These are phyloP conservation scores for Penicillium hesseltinei DNA, from an alignment of 2,329 filamentous ascomycete species.

Conservation along the genomic window DNA sequence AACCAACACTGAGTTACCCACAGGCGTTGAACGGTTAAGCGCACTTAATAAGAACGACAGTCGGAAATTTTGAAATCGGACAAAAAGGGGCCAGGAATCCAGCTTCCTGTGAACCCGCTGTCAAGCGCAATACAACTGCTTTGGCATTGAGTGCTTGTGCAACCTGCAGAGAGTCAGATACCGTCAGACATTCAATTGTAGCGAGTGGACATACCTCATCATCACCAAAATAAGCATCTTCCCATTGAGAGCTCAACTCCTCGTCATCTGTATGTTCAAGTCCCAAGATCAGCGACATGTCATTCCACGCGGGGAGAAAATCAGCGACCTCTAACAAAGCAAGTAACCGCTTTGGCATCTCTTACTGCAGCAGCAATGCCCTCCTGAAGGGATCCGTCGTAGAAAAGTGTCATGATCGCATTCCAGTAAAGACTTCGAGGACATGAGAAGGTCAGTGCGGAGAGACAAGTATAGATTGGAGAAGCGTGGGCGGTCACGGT, in stretches of 20 bases:
- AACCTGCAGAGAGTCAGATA: conserved; percentile 45
- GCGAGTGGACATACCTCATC: conserved; percentile 47
- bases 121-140: conserved; percentile 68
- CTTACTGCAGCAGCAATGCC: conserved; percentile 75
- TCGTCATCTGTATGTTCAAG: conserved; percentile 57
- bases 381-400: conserved; percentile 73
- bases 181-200: background rate
- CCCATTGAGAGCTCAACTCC: conserved; percentile 69
- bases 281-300: conserved; percentile 10
- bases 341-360: conserved; percentile 74
- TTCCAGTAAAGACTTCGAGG: background rate
- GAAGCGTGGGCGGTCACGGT: conserved; percentile 26
- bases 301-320: conserved; percentile 17
- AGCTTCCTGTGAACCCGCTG: conserved; percentile 74
- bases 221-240: conserved; percentile 62
- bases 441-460: conserved; percentile 9
- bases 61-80: conserved; percentile 73
- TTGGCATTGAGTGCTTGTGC: conserved; percentile 57
- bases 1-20: background rate
- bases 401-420: conserved; percentile 64
- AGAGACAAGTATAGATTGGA: conserved; percentile 20
- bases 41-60: conserved; percentile 73
- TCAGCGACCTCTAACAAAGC: conserved; percentile 72
- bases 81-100: conserved; percentile 79
- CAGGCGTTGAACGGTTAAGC: conserved; percentile 16